Percentiles rank a stretch among this genome's conserved stretches.
These are phyloP conservation scores for Escovopsis sp. DNA, from an alignment of 2,329 filamentous ascomycete species.

Conservation along the genomic window DNA sequence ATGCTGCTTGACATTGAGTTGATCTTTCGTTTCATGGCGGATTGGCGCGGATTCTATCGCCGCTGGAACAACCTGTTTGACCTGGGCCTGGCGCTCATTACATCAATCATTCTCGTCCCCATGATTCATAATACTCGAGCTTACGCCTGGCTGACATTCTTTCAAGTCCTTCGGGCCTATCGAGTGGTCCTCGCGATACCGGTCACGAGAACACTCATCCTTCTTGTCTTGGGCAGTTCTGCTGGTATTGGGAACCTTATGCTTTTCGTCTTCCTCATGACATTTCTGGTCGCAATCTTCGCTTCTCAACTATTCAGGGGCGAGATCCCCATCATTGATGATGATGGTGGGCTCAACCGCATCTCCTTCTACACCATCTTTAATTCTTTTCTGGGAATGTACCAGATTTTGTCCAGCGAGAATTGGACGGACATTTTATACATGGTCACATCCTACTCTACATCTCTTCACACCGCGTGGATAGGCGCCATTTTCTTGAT, in stretches of 20 bases:
- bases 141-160: slow-evolving; percentile 82
- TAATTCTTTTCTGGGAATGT: slow-evolving; percentile 96
- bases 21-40: slow-evolving; percentile 55
- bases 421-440: slow-evolving; percentile 90
- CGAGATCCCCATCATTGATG: slow-evolving; percentile 54
- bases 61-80: slow-evolving; percentile 68
- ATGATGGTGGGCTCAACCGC: slow-evolving; percentile 44
- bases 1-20: slow-evolving; percentile 72
- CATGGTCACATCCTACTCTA: slow-evolving; percentile 57
- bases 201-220: slow-evolving; percentile 73
- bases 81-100: slow-evolving; percentile 63
- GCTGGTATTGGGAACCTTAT: slow-evolving; percentile 88
- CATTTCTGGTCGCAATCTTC: slow-evolving; percentile 85
- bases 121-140: slow-evolving; percentile 57
- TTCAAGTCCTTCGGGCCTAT: slow-evolving; percentile 86
- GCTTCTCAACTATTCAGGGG: slow-evolving; percentile 87
- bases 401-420: slow-evolving; percentile 88
- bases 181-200: slow-evolving; percentile 81
- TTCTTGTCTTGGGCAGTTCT: slow-evolving; percentile 79
- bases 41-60: slow-evolving; percentile 69
- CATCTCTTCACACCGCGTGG: slow-evolving; percentile 61
- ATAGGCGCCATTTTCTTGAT: slow-evolving; percentile 84
- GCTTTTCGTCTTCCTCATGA: slow-evolving; percentile 90
- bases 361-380: slow-evolving; percentile 83
- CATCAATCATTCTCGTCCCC: slow-evolving; percentile 73